A percentile compares a stretch with the other conserved stretches of the same genome.
Conservation (phyloP, 1,284 basidiomycete genomes). For the Malassezia furfur region DNA sequence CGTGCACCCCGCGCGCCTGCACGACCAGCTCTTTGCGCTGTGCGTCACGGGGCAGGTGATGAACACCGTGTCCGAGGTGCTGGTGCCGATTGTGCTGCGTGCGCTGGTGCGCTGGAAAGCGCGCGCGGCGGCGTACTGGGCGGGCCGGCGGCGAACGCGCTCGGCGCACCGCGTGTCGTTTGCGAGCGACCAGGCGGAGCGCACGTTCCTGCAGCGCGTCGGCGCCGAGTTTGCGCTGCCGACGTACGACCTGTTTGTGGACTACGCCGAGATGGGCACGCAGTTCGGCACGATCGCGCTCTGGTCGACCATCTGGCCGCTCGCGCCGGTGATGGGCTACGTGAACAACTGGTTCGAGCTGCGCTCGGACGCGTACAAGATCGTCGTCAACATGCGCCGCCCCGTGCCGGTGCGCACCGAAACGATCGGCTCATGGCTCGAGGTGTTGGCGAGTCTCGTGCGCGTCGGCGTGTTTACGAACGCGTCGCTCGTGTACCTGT, state of each 20-base stretch:
- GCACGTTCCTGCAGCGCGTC: conserved; percentile 66
- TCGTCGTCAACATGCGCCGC: conserved; percentile 71
- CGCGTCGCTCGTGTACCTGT: conserved; percentile 33
- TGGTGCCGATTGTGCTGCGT: conserved; percentile 64
- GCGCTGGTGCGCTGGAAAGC: conserved; percentile 15
- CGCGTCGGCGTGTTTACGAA: conserved; percentile 37
- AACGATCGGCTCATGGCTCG: conserved; percentile 87
- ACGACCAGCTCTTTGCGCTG: conserved; percentile 88
- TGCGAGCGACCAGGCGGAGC: conserved; percentile 53
- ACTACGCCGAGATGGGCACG: conserved; percentile 91
- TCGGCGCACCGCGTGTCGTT: background rate
- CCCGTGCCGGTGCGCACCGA: conserved; percentile 78
- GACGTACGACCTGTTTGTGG: conserved; percentile 58
- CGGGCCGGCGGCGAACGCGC: background rate
- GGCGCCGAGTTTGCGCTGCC: conserved; percentile 69
- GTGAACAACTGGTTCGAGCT: conserved; percentile 81
- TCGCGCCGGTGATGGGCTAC: conserved; percentile 56
- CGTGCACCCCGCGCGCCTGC: conserved; percentile 59
- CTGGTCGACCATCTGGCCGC: conserved; percentile 89
- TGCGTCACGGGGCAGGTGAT: conserved; percentile 83
- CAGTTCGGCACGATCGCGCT: conserved; percentile 69
- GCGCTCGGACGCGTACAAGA: conserved; percentile 88
- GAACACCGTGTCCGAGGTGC: conserved; percentile 72
- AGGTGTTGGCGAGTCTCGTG: conserved; percentile 55
- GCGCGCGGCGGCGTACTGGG: background rate